These are phyloP conservation scores for Licmophora abbreviata DNA, from an alignment of 108 stramenopile genomes.

Conservation along the genomic window DNA sequence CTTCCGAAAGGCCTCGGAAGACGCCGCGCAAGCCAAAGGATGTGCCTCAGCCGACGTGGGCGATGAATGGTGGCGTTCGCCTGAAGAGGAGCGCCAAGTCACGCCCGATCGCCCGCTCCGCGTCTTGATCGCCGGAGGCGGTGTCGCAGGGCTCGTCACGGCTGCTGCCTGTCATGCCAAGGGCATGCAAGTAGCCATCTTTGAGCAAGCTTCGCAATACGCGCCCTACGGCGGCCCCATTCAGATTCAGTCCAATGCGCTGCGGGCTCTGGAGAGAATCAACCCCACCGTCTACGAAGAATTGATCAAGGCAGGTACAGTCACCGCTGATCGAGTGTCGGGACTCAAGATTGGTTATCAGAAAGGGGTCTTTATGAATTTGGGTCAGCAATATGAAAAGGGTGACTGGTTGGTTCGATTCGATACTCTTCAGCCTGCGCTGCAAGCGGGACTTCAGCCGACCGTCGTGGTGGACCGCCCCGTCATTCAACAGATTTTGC, in stretches of 20 bases:
- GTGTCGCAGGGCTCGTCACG: slow-evolving; percentile 80
- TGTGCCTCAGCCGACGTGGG: slow-evolving; percentile 43
- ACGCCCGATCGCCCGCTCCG: slow-evolving; percentile 67
- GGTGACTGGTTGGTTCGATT: slow-evolving; percentile 93
- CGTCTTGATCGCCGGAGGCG: slow-evolving; percentile 80
- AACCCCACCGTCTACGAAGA: slow-evolving; percentile 71
- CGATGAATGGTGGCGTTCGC: slow-evolving; percentile 62
- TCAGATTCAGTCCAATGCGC: slow-evolving; percentile 94
- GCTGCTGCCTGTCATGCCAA: slow-evolving; percentile 85
- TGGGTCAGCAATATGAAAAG: slow-evolving; percentile 71
- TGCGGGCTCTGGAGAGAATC: slow-evolving; percentile 87
- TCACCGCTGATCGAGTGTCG: slow-evolving; percentile 83
- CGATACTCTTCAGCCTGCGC: slow-evolving; percentile 88
- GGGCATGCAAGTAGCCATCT: slow-evolving; percentile 88
- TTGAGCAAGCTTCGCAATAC: slow-evolving; percentile 84
- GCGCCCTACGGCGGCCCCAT: slow-evolving; percentile 97
- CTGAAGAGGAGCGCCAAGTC: slow-evolving; percentile 30
- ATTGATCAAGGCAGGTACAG: slow-evolving; percentile 71
- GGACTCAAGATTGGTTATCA: slow-evolving; percentile 87
- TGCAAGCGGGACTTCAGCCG: slow-evolving; percentile 84
- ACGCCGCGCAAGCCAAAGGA: slow-evolving; percentile 53
- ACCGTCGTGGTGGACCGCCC: slow-evolving; percentile 96
- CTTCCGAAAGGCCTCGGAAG: slow-evolving; percentile 47
- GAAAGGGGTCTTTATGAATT: slow-evolving; percentile 66
- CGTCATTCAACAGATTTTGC: slow-evolving; percentile 94